Base-by-base conservation (phyloP, 2,329 filamentous ascomycete species). In the Pseudogymnoascus sp. region DNA sequence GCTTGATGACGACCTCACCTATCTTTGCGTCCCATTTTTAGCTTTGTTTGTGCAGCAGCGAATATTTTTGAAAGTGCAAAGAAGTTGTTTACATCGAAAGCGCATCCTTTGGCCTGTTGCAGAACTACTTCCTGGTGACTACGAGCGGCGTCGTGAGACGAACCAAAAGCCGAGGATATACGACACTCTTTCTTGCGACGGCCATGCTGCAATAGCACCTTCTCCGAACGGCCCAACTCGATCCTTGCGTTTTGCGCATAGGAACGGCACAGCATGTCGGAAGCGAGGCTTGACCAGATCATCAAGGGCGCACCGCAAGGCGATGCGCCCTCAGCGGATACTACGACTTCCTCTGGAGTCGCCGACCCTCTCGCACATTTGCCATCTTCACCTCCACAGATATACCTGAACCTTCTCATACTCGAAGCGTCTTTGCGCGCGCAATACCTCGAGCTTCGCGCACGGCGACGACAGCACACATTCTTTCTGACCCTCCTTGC, bases 331-430 rank as follows among this genome's bases (percentile, higher is more conserved):
- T 38, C 57, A 75, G 66, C 74, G 28, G 30, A 61, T 33, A 57
- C 62, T 12, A 62, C 67, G 20, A 57, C 67, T 37, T 8, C 69
- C 65, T 72, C 68, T 68, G 75, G 79, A 68, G 74, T 75, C 68
- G 77, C 77, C 65, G 71, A 73, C 60, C 70, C 72, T 4, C 59
- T 72, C 35, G 70, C 70, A 18, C 67, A 69, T 22, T 68, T 73
- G 5, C 71, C 73, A 22, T 67, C 76, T 60, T 65, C 76, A 63
- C 71, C 69, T 59, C 72, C 65, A 14, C 68, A 70, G 79, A 97
- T 99, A 71, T 99, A 99, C 77, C 86, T 99, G 70, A 99, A 99
- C 75, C 87, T 99, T 22, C 84, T 99, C 63, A 95, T 99, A 69
- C 89, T 99, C 74, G 94, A 99, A 74, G 92, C 91, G 57, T 96